Evolutionary conservation across 108 stramenopile genomes (phyloP).

Genomic region (Aurantiochytrium sp.): DNA sequence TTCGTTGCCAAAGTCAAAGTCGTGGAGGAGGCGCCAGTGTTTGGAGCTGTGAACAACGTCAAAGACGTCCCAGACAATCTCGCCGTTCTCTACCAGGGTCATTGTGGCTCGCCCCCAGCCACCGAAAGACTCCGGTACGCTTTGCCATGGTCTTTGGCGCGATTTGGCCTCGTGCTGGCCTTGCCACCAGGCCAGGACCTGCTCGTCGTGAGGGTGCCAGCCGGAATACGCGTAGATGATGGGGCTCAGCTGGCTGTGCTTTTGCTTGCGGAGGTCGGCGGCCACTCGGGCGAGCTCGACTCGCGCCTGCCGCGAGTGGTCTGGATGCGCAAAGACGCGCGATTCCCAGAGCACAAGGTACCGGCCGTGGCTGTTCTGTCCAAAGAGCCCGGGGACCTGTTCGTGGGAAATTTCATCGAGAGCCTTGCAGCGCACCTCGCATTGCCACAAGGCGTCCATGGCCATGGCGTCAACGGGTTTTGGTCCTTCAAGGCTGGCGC

Average conservation of each 20-base stretch:
- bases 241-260: neutral
- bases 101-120: neutral
- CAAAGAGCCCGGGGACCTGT: neutral
- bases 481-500: neutral
- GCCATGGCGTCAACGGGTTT: neutral
- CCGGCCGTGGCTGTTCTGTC: neutral
- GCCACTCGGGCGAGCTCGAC: neutral
- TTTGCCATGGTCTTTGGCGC: neutral
- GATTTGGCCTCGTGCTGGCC: neutral
- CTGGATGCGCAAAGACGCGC: neutral
- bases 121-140: neutral
- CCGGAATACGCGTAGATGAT: neutral
- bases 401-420: neutral
- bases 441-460: neutral
- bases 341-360: neutral
- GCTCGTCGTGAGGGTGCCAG: neutral
- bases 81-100: neutral
- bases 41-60: neutral
- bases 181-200: neutral
- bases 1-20: neutral
- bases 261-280: neutral
- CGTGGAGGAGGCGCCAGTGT: neutral
- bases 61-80: slow-evolving; percentile 25
- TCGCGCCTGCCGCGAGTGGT: neutral
- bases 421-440: neutral